Conservation (phyloP, 2,329 filamentous ascomycete genomes). For the Talaromyces sp. region DNA sequence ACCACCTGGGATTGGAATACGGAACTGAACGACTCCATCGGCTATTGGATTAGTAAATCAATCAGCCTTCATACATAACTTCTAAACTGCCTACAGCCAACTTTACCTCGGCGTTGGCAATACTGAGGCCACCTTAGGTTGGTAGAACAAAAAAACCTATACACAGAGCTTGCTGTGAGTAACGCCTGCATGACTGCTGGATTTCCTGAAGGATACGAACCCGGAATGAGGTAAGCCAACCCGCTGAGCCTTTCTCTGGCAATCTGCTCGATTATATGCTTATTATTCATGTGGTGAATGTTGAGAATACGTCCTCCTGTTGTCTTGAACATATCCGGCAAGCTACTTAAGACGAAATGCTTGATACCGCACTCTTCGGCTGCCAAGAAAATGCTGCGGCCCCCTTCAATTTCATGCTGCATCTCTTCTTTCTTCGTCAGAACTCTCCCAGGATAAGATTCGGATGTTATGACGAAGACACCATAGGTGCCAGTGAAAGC, state of each 20-base stretch:
- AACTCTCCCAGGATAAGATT: slow-evolving; percentile 5
- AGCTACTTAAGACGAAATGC: slow-evolving; percentile 18
- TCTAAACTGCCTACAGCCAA: not conserved
- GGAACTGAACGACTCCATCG: slow-evolving; percentile 15
- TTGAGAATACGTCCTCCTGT: slow-evolving; percentile 12
- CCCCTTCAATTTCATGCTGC: slow-evolving; percentile 17
- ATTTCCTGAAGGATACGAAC: slow-evolving; percentile 10
- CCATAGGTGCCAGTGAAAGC: slow-evolving; percentile 16
- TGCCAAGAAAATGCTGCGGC: slow-evolving; percentile 16
- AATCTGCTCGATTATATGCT: slow-evolving; percentile 13
- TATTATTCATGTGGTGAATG: slow-evolving; percentile 17
- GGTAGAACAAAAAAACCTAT: slow-evolving; percentile 16
- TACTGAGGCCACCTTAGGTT: slow-evolving; percentile 16
- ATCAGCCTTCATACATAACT: not conserved
- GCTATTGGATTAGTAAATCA: slow-evolving; percentile 4
- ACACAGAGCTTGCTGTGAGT: not conserved
- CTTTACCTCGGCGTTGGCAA: slow-evolving; percentile 5
- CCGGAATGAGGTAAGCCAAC: slow-evolving; percentile 14
- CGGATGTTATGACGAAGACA: slow-evolving; percentile 17
- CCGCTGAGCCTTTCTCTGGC: slow-evolving; percentile 13
- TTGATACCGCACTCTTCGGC: slow-evolving; percentile 13
- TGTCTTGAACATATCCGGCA: slow-evolving; percentile 14
- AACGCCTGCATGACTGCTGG: not conserved
- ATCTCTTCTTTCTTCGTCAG: slow-evolving; percentile 16
- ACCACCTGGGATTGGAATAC: slow-evolving; percentile 10